These are phyloP conservation scores for Drechslera avenae DNA, from an alignment of 2,329 filamentous ascomycete genomes.

Conservation along the genomic window DNA sequence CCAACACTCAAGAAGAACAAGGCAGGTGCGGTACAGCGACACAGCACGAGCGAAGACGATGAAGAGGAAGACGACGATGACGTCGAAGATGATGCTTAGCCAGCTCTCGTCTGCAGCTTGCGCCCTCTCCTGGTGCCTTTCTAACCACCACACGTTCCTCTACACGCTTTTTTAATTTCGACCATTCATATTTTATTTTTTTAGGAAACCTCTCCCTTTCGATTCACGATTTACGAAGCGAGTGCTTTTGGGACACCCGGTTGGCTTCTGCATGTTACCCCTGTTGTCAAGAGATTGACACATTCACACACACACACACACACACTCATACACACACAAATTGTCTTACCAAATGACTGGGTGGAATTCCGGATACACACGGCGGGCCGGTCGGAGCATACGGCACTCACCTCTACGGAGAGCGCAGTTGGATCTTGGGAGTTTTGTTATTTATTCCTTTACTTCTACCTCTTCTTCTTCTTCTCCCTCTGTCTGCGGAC, in stretches of 20 bases:
- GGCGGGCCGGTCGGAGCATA: conserved; percentile 28
- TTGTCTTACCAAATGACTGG: conserved; percentile 38
- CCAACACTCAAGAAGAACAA: conserved; percentile 58
- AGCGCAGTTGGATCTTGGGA: conserved; percentile 1
- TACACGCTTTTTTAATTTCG: conserved; percentile 29
- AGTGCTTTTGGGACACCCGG: conserved; percentile 39
- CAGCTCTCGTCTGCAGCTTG: not conserved
- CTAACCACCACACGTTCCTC: conserved; percentile 1
- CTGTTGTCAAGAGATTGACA: conserved; percentile 30
- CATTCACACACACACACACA: conserved; percentile 15
- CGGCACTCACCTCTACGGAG: conserved; percentile 13
- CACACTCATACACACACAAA: conserved; percentile 35
- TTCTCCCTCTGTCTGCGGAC: conserved; percentile 9
- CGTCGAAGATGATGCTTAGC: conserved; percentile 54
- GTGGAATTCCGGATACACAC: conserved; percentile 28
- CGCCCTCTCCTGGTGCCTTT: conserved; percentile 3
- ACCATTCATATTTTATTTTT: conserved; percentile 26
- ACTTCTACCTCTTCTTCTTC: conserved; percentile 2
- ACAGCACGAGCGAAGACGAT: conserved; percentile 58
- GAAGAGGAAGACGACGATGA: conserved; percentile 59
- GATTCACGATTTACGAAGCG: conserved; percentile 48
- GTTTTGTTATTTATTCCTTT: conserved; percentile 14
- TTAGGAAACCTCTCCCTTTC: conserved; percentile 26
- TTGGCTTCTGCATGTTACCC: conserved; percentile 41
- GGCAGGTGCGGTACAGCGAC: conserved; percentile 43